Conservation (phyloP, 495 filamentous ascomycete species). For the Ascodesmis nigricans region DNA sequence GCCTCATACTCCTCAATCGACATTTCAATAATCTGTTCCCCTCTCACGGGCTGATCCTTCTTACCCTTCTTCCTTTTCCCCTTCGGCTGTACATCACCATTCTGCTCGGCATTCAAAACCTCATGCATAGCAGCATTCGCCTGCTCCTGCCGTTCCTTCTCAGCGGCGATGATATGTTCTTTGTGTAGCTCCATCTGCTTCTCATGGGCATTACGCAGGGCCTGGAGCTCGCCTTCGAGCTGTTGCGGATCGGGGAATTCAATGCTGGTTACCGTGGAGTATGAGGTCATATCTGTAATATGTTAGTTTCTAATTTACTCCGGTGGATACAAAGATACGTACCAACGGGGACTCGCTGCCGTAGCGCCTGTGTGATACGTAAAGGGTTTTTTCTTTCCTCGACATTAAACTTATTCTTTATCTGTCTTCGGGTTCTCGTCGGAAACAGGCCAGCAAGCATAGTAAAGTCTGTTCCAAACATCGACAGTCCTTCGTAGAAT, state of each 20-base stretch:
- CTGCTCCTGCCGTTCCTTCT: conserved; percentile 19
- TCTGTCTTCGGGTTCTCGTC: conserved; percentile 45
- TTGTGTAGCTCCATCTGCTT: conserved; percentile 29
- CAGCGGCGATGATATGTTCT: conserved; percentile 21
- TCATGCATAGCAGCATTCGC: conserved; percentile 18
- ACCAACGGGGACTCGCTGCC: conserved; percentile 16
- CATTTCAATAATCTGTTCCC: conserved; percentile 23
- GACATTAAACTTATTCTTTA: conserved; percentile 82
- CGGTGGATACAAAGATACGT: conserved; percentile 3
- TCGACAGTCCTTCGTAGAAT: conserved; percentile 64
- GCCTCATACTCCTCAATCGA: conserved; percentile 23
- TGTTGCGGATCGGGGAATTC: conserved; percentile 27
- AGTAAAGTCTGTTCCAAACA: conserved; percentile 86
- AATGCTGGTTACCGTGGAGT: conserved; percentile 37
- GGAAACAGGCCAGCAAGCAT: conserved; percentile 71
- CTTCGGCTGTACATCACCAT: conserved; percentile 27
- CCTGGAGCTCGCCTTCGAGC: conserved; percentile 48
- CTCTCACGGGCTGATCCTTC: conserved; percentile 22
- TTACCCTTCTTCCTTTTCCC: conserved; percentile 31
- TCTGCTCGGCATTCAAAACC: conserved; percentile 20
- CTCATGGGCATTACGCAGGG: conserved; percentile 42
- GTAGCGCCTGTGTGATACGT: conserved; percentile 44
- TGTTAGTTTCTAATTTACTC: no score
- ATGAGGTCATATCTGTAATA: conserved; percentile 46
- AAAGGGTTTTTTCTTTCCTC: conserved; percentile 62